Conservation (phyloP, 129 eudicot species). For the Tanacetum coccineum region DNA sequence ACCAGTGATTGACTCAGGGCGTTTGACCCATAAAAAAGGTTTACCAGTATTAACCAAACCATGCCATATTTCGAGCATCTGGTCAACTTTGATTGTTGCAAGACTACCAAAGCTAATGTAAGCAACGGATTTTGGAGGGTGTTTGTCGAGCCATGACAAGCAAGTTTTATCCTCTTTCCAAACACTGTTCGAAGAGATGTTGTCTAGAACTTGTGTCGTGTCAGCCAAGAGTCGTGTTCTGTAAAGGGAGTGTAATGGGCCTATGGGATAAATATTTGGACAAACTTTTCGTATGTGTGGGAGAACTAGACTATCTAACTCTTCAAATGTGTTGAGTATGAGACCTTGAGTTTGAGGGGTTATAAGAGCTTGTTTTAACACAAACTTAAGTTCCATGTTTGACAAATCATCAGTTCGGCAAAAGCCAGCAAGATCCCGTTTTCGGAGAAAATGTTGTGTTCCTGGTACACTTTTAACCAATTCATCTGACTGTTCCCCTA, state of each 20-base stretch:
- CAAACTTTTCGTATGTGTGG: constrained; percentile 18
- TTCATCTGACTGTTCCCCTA: too few species aligned
- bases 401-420: constrained; percentile 14
- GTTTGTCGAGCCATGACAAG: constrained; percentile 5
- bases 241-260: constrained; percentile 5
- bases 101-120: constrained; percentile 22
- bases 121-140: constrained; percentile 5
- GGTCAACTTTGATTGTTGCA: constrained; percentile 20
- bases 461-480: too few species aligned
- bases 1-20: constrained; percentile 19
- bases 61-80: constrained; percentile 22
- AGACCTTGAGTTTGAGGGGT: constrained; percentile 29
- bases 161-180: constrained; percentile 35
- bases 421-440: constrained; percentile 35
- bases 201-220: not conserved
- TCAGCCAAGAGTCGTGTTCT: not conserved
- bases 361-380: constrained; percentile 8
- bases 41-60: constrained; percentile 18
- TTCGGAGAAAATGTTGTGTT: constrained; percentile 23
- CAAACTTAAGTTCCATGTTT: not conserved
- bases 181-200: constrained; percentile 13
- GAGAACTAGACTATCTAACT: constrained; percentile 15
- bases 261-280: constrained; percentile 19
- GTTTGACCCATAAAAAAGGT: constrained; percentile 20
- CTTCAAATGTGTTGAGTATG: constrained; percentile 33